Conservation (phyloP, 441 rosid species). For the Pelargonium citronellum region DNA sequence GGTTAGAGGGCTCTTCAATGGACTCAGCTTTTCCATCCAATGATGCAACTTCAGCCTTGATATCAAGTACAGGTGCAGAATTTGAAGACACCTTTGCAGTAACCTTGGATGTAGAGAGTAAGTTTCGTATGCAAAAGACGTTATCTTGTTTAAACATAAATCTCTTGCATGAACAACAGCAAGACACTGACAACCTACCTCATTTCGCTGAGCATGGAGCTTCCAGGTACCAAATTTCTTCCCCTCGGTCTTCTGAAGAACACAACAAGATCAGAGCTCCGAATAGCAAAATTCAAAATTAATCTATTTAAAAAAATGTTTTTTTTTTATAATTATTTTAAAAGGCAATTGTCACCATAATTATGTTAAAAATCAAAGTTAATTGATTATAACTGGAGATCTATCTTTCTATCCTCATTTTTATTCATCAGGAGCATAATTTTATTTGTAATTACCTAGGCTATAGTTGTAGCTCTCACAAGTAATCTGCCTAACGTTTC, state of each 20-base stretch:
- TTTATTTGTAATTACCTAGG: no score
- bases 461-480: no score
- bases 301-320: no score
- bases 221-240: conserved; percentile 34
- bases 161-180: not conserved
- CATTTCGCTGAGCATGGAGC: conserved; percentile 48
- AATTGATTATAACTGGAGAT: no score
- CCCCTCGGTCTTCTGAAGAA: conserved; percentile 37
- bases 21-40: conserved; percentile 34
- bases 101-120: conserved; percentile 33
- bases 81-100: conserved; percentile 42
- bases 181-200: conserved; percentile 36
- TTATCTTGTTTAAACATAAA: conserved; percentile 9
- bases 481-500: no score
- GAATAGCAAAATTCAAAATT: no score
- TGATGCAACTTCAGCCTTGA: conserved; percentile 29
- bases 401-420: no score
- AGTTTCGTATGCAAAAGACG: conserved; percentile 10
- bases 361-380: no score
- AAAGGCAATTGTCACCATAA: no score
- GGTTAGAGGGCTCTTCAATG: conserved; percentile 16
- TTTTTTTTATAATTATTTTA: no score
- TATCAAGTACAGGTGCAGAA: conserved; percentile 33
- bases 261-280: not conserved
- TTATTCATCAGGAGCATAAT: no score